Base-by-base conservation (phyloP, 2,329 filamentous ascomycete species). In the Setomelanomma holmii region DNA sequence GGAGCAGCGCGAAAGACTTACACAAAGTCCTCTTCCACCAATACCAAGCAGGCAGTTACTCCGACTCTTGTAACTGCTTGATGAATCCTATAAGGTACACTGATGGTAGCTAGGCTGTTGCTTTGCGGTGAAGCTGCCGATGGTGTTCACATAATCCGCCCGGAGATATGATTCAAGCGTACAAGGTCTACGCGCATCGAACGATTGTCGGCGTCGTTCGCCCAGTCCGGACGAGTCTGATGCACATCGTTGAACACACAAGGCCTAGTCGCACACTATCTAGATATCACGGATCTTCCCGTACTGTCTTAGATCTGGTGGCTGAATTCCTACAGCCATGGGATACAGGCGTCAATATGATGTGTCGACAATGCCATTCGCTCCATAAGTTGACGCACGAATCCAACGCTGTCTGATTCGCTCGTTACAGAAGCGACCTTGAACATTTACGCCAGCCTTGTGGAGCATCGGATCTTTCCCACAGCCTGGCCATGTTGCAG, bases 251-350 rank as follows among this genome's bases (percentile, higher is more conserved):
- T n/a, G n/a, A n/a, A n/a, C n/a, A n/a, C n/a, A n/a, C n/a, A n/a
- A n/a, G n/a, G n/a, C n/a, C n/a, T n/a, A n/a, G n/a, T n/a, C n/a
- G n/a, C n/a, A n/a, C n/a, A n/a, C 27, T 36, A 36, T 36, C 10
- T n/a, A 16, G 12, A 23, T 55, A 19, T 36, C n/a, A 56, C 53
- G 40, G 41, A 49, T 49, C 45, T 48, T 58, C 52, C 58, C 58
- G 58, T 51, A 38, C 30, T 53, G 56, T 61, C 50, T 56, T 33
- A 54, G 53, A 63, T 56, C 52, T 51, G 45, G 51, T 56, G 55
- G 55, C 57, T 41, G 53, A 35, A 17, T 24, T 48, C 47, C 39
- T 40, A 52, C 45, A 51, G 22, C 51, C 19, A 45, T 49, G 45
- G 24, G 36, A 40, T 22, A 12, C 44, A 43, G 43, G 49, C 43